Conservation (phyloP, 768 basidiomycete species). For the Russula vinacea region DNA sequence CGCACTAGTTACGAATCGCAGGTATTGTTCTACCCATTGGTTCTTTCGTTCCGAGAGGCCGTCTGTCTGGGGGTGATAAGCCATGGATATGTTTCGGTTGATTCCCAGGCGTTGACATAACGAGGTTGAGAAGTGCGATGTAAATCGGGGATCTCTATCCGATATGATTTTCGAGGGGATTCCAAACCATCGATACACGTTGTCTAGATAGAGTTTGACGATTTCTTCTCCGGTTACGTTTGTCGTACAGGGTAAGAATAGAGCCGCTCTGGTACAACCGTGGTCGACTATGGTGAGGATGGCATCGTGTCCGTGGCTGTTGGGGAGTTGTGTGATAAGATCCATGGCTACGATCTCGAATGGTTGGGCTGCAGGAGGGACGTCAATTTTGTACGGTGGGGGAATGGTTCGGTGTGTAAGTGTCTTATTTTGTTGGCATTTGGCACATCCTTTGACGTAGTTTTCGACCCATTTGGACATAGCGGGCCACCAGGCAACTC, state of each 20-base stretch:
- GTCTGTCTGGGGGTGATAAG: no score
- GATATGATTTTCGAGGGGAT: neutral
- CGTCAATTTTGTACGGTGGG: no score
- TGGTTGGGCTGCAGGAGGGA: no score
- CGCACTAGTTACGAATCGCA: no score
- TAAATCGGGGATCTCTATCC: neutral
- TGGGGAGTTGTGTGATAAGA: neutral
- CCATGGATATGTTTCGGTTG: no score
- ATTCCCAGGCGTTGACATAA: neutral
- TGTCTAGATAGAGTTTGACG: neutral
- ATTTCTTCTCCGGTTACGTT: neutral
- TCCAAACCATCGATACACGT: neutral
- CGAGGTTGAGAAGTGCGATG: neutral
- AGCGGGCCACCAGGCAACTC: no score
- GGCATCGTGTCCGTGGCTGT: neutral
- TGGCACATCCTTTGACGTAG: no score
- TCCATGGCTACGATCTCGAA: neutral
- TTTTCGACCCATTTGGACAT: no score
- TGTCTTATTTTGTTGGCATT: no score
- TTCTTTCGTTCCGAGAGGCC: no score
- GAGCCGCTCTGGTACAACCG: neutral
- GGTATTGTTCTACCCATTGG: no score
- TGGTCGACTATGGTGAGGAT: neutral
- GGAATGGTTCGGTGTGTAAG: no score
- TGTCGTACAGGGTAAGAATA: neutral